Evolutionary conservation across 2,329 filamentous ascomycete genomes (phyloP).

Genomic region (Diaporthe vaccinii): DNA sequence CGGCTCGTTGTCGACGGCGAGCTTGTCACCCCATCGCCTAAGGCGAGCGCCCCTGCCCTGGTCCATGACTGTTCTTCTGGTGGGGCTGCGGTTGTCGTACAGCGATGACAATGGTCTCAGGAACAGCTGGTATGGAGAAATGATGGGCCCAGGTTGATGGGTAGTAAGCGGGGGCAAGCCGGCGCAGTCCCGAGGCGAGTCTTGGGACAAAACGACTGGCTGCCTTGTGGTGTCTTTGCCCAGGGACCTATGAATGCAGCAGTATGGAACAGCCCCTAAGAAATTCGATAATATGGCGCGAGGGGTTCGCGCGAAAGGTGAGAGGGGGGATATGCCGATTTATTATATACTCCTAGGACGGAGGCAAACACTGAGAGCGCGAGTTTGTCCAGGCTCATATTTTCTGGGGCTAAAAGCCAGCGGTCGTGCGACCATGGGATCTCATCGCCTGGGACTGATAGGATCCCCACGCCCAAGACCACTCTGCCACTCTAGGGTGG

Average conservation of each 20-base stretch:
- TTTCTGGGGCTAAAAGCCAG: slow-evolving; percentile 30
- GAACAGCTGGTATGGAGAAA: slow-evolving; percentile 21
- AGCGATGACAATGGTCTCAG: slow-evolving; percentile 1
- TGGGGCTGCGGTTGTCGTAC: slow-evolving; percentile 7
- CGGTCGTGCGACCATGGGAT: slow-evolving; percentile 33
- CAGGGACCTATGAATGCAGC: background rate
- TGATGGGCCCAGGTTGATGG: slow-evolving; percentile 23
- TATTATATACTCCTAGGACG: background rate
- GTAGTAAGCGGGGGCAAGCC: background rate
- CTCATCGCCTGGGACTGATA: slow-evolving; percentile 38
- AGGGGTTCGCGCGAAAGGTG: rapidly evolving
- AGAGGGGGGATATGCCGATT: background rate
- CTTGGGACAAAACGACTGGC: background rate
- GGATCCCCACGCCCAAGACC: slow-evolving; percentile 27
- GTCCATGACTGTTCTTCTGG: slow-evolving; percentile 46
- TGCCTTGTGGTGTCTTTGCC: background rate
- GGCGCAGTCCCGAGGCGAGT: background rate
- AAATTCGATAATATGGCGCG: background rate
- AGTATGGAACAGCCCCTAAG: background rate
- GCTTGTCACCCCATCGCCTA: slow-evolving; percentile 65
- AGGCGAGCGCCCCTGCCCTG: slow-evolving; percentile 53
- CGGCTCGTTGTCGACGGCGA: slow-evolving; percentile 81
- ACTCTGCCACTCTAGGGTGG: background rate
- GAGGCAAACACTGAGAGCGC: background rate
- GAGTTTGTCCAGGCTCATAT: slow-evolving; percentile 17